Evolutionary conservation across 2,329 filamentous ascomycete genomes (phyloP).

Genomic region (Helotiales sp.): DNA sequence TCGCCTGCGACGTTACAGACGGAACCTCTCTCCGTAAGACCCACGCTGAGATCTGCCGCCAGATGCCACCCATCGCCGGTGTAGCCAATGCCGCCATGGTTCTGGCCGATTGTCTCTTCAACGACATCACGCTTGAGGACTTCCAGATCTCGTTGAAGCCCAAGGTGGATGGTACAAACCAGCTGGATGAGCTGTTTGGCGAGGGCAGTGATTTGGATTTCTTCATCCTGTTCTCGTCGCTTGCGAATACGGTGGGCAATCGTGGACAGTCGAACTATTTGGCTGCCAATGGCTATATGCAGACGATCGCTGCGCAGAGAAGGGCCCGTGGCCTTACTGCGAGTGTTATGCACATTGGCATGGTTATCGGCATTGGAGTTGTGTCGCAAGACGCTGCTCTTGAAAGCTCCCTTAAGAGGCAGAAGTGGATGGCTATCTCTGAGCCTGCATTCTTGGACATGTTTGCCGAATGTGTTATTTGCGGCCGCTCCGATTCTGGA

Average conservation of each 20-base stretch:
- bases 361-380: slow-evolving; percentile 51
- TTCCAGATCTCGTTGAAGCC: slow-evolving; percentile 40
- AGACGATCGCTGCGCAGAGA: slow-evolving; percentile 46
- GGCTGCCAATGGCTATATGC: slow-evolving; percentile 49
- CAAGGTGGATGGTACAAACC: slow-evolving; percentile 44
- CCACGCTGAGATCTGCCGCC: slow-evolving; percentile 17
- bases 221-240: slow-evolving; percentile 47
- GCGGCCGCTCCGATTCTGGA: slow-evolving; percentile 17
- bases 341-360: slow-evolving; percentile 57
- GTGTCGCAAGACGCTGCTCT: slow-evolving; percentile 35
- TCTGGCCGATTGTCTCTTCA: slow-evolving; percentile 45
- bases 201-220: slow-evolving; percentile 43
- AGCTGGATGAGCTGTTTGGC: slow-evolving; percentile 44
- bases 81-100: slow-evolving; percentile 53
- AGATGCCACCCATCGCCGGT: slow-evolving; percentile 48
- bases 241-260: slow-evolving; percentile 41
- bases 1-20: slow-evolving; percentile 24
- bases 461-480: slow-evolving; percentile 24
- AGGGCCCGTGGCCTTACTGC: slow-evolving; percentile 49
- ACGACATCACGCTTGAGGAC: slow-evolving; percentile 39
- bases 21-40: slow-evolving; percentile 16
- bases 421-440: slow-evolving; percentile 26
- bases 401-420: slow-evolving; percentile 21
- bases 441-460: slow-evolving; percentile 24
- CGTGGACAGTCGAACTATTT: slow-evolving; percentile 52